Evolutionary conservation across 1,284 basidiomycete species (phyloP).

Genomic region (Leccinum fallax): DNA sequence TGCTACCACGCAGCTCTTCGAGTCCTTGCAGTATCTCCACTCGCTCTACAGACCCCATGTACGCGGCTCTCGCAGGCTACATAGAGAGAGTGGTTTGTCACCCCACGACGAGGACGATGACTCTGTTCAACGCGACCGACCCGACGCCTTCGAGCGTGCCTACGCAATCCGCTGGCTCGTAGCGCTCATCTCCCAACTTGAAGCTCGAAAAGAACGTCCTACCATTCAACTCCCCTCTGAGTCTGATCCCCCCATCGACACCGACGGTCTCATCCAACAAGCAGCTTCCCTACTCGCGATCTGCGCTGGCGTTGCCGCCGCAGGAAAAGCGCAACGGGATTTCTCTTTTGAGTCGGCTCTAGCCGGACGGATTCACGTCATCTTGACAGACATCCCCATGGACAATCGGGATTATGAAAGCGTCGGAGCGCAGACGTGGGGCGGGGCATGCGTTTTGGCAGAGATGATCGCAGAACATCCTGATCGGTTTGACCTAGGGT

Average conservation of each 20-base stretch:
- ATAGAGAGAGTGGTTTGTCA: not conserved
- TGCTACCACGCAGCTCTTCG: constrained; percentile 22
- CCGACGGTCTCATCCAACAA: constrained; percentile 39
- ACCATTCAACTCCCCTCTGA: constrained; percentile 4
- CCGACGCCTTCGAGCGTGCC: constrained; percentile 67
- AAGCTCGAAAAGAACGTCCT: constrained; percentile 14
- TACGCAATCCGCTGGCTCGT: constrained; percentile 75
- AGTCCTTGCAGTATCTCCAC: constrained; percentile 29
- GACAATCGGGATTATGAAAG: constrained; percentile 73
- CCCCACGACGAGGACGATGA: constrained; percentile 1
- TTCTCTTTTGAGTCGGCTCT: constrained; percentile 40
- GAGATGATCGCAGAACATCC: constrained; percentile 73
- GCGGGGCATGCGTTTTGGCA: constrained; percentile 80
- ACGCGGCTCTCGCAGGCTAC: constrained; percentile 34
- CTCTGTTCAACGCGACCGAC: constrained; percentile 30
- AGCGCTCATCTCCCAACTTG: constrained; percentile 47
- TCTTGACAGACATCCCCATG: constrained; percentile 74
- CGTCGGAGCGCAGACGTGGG: constrained; percentile 93
- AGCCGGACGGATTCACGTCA: constrained; percentile 40
- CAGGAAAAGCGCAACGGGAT: constrained; percentile 46
- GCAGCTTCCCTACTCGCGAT: constrained; percentile 69
- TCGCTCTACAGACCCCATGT: constrained; percentile 40
- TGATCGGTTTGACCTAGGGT: constrained; percentile 48
- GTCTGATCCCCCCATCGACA: not conserved
- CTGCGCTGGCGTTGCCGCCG: constrained; percentile 61